Evolutionary conservation across 345 rosid genomes (phyloP).

Genomic region (Camelina laxa): DNA sequence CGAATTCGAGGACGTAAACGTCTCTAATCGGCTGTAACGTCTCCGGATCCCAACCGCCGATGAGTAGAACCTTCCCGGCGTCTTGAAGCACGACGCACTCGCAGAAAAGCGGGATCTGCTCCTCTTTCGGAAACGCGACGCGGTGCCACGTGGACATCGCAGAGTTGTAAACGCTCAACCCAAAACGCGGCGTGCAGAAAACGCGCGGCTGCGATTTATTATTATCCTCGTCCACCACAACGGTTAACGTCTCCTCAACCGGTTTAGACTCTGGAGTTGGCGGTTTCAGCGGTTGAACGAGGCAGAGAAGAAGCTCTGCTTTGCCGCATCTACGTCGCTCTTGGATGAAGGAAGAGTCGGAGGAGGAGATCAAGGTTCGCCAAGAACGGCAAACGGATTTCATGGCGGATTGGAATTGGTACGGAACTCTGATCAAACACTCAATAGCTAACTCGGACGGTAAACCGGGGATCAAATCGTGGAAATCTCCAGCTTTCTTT

Average conservation of each 20-base stretch:
- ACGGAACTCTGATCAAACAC: conserved; percentile 59
- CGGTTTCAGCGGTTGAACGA: conserved; percentile 52
- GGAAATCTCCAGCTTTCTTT: neutral
- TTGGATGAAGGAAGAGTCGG: conserved; percentile 45
- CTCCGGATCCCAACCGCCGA: conserved; percentile 69
- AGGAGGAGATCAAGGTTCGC: conserved; percentile 45
- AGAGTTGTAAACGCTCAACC: conserved; percentile 48
- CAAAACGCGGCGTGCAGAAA: conserved; percentile 48
- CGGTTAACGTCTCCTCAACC: neutral
- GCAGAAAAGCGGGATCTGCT: conserved; percentile 57
- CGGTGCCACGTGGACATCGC: conserved; percentile 45
- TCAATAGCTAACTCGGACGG: conserved; percentile 57
- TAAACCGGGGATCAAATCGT: conserved; percentile 55
- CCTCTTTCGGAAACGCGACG: conserved; percentile 24
- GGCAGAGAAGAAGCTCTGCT: conserved; percentile 56
- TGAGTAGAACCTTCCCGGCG: conserved; percentile 44
- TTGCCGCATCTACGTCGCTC: conserved; percentile 45
- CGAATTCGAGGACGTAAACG: conserved; percentile 51
- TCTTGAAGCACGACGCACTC: conserved; percentile 54
- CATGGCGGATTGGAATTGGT: conserved; percentile 49
- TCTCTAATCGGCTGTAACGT: conserved; percentile 52
- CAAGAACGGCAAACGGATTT: conserved; percentile 55
- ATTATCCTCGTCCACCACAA: conserved; percentile 15
- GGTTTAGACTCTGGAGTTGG: conserved; percentile 11
- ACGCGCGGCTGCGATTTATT: conserved; percentile 18